phyloP scores from a whole-genome alignment of 2,329 filamentous ascomycete species.

The Colletotrichum orchidophilum region DNA sequence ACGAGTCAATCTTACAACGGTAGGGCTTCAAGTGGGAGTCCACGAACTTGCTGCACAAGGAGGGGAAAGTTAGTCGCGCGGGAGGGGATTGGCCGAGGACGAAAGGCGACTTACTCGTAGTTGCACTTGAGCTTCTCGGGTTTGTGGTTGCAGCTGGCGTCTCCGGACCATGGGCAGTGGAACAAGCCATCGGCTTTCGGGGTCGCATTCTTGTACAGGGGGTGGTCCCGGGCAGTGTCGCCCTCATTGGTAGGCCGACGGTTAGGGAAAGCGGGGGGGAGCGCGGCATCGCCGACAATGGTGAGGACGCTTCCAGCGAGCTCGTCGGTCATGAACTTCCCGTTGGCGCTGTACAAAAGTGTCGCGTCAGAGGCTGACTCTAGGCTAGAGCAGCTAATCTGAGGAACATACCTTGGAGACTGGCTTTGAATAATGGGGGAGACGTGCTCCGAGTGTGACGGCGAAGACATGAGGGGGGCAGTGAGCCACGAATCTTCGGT shows the following conservation, averaged over 20 bases:
- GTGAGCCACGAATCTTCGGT: constrained; percentile 40
- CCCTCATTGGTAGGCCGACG: constrained; percentile 62
- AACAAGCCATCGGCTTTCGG: constrained; percentile 81
- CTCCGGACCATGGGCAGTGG: constrained; percentile 88
- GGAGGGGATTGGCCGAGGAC: background rate
- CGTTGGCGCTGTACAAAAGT: constrained; percentile 46
- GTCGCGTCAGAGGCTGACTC: constrained; percentile 43
- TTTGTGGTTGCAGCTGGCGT: constrained; percentile 81
- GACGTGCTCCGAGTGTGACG: constrained; percentile 57
- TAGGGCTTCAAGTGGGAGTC: constrained; percentile 98
- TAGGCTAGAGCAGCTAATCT: constrained; percentile 30
- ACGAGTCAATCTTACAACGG: constrained; percentile 86
- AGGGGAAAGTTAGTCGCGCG: constrained; percentile 39
- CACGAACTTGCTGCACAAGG: constrained; percentile 81
- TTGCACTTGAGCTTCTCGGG: constrained; percentile 98
- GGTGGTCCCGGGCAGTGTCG: constrained; percentile 71
- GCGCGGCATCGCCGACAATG: constrained; percentile 50
- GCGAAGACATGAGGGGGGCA: constrained; percentile 50
- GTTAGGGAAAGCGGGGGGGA: constrained; percentile 50
- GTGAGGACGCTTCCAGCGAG: constrained; percentile 32
- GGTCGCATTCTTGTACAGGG: constrained; percentile 73
- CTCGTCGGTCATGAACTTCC: constrained; percentile 43
- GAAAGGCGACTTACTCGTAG: constrained; percentile 80
- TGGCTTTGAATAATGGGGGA: constrained; percentile 60
- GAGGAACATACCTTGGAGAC: constrained; percentile 62